Evolutionary conservation across 768 basidiomycete genomes (phyloP), one percentile per base, ranked within the genome.

Genomic region (Mycena kentingensis): DNA sequence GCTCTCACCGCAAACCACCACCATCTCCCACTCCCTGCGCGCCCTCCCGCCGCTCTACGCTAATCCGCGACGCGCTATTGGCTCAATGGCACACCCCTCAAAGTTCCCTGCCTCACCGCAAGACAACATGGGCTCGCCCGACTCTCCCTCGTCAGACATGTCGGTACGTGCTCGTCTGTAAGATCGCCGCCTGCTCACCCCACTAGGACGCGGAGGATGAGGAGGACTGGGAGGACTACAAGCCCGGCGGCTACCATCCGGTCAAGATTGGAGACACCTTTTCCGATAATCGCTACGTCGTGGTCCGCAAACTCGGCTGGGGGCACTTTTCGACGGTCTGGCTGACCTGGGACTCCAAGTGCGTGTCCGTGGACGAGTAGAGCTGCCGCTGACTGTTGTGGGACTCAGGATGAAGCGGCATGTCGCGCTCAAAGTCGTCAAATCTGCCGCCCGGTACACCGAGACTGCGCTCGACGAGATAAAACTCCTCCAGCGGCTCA

Each of bases 391-490:
- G 62, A 60, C 48, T 50, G 37, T 57, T 26, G 46, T 47, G 56
- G 53, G 46, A 36, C 51, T 53, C 73, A 99, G 96, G 67, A 79
- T 93, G 74, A 86, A 90, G 62, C 90, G 93, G 43, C 97, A 99
- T 72, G 97, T 99, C 63, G 97, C 97, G 13, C 87, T 99, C 68
- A 99, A 99, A 73, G 92, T 99, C 65, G 97, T 99, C 70, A 99
- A 98, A 72, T 97, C 95, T 15, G 97, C 96, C 0, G 85, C 88
- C 0, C 80, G 97, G 43, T 99, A 99, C 71, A 99, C 96, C 1
- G 96, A 99, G 67, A 99, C 97, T 0, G 97, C 97, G 0, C 77
- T 98, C 28, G 97, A 99, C 75, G 97, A 99, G 74, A 98, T 99
- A 74, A 98, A 98, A 68, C 88, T 99, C 2, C 82, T 98, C 18